Base-by-base conservation (phyloP, 1,284 basidiomycete genomes). In the Irpex sp. region DNA sequence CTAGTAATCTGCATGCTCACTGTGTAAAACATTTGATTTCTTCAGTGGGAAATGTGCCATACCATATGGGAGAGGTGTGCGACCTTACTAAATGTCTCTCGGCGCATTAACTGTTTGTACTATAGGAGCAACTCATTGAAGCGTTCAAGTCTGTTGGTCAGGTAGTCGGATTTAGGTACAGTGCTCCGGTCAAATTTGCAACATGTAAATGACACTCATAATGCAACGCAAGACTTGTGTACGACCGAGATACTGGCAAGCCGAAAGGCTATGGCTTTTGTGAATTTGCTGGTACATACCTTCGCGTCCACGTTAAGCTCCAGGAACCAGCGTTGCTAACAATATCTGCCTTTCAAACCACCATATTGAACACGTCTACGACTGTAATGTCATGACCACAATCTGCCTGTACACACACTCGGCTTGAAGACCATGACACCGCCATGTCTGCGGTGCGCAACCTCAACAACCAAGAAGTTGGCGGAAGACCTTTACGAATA, bases 181-280 rank as follows among this genome's bases (percentile, higher is more conserved):
- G 63, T 45, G 3, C 6, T 3, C 36, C 28, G n/a, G 57, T 60
- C 47, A 23, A 54, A 53, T 54, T 59, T 54, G 12, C 16, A 35
- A 36, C 33, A 4, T 54, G 52, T 54, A 52, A 33, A 18, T 61
- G 39, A 18, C 58, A 49, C 55, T n/a, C 23, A 45, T n/a, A 45
- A 16, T n/a, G 21, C 14, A 53, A 37, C 56, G 55, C 45, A 70
- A 96, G 95, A 71, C 85, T 97, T 65, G 96, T 98, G 58, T 98
- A 95, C 76, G 96, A 99, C 78, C 82, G 93, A 67, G 92, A 94
- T 62, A 97, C 95, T 18, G 95, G 96, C 61, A 94, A 96, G 74
- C 93, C 95, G 56, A 94, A 93, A 76, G 96, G 97, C 14, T 99
- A 97, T 73, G 96, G 96, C 12, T 98, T 98, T 73, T 96, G 95